Base-by-base conservation (phyloP, 768 basidiomycete genomes). In the Kwoniella mangroviensis region DNA sequence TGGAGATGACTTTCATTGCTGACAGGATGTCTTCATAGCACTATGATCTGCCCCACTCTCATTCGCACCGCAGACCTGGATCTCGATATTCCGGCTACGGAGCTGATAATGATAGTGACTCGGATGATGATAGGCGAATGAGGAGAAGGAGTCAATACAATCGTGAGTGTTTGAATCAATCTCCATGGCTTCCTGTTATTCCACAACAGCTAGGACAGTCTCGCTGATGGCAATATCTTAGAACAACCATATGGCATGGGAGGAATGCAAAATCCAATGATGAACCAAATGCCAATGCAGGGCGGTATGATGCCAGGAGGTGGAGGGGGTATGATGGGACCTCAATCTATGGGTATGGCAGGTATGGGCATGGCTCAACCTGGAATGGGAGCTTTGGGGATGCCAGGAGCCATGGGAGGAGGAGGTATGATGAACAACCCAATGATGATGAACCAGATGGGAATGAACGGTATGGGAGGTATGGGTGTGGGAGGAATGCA, bases 311-410 rank as follows among this genome's bases (percentile, higher is more conserved):
- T 49, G 45, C 45, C 45, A 49, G 45, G 45, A 19, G 19, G 19
- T 49, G 45, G 45, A 6, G 45, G 58, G 19, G 66, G 69, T 49
- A 72, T 72, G 70, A 60, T 42, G 57, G 54, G 57, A 43, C 45
- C 22, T 62, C 43, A 59, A 58, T 42, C 52, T 51, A 70, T 69
- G 64, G 68, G 63, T 43, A 73, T 73, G 72, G 63, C 71, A 2
- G 76, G 76, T 51, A 64, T 70, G 70, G 71, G 70, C 3, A 74
- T 73, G 72, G 56, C 68, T 19, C 68, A 74, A 21, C 73, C 76
- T 58, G 73, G 73, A 28, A 70, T 68, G 60, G 74, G 74, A 22
- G 73, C 67, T 2, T 65, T 75, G 68, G 72, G 73, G 0, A 70
- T 73, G 72, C 71, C 68, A 4, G 76, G 75, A 7, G 61, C 63